These are phyloP conservation scores for Schoenoplectus tabernaemontani DNA, from an alignment of 202 grass and related monocot genomes.

Conservation along the genomic window DNA sequence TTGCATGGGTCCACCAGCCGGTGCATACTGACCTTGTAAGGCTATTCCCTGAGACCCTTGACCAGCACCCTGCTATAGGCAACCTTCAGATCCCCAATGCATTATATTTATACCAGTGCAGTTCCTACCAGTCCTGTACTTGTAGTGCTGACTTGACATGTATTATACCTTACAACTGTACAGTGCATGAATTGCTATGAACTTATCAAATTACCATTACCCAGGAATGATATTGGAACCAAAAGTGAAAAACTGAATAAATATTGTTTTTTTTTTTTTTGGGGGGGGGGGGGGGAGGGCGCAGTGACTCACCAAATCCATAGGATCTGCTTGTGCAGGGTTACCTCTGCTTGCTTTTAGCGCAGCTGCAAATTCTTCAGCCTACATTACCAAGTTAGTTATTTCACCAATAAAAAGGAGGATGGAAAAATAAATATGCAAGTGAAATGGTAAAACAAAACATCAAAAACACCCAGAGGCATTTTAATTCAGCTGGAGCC, in stretches of 20 bases:
- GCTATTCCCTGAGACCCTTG: conserved; percentile 52
- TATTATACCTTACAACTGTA: background rate
- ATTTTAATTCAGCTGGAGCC: background rate
- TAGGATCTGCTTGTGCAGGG: conserved; percentile 33
- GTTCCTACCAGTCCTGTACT: background rate
- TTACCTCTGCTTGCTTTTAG: conserved; percentile 67
- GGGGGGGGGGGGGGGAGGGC: background rate
- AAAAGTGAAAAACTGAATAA: background rate
- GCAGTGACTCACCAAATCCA: conserved; percentile 52
- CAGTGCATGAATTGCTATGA: background rate
- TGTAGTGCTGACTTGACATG: background rate
- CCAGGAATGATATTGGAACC: background rate
- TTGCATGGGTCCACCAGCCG: conserved; percentile 52
- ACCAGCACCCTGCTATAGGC: conserved; percentile 45
- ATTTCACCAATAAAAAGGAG: background rate
- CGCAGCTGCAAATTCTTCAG: conserved; percentile 89
- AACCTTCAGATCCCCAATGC: conserved; percentile 1
- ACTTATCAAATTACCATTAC: background rate
- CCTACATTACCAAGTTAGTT: conserved; percentile 37
- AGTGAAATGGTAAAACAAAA: background rate
- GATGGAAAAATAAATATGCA: background rate
- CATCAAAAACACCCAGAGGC: background rate
- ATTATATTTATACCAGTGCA: background rate
- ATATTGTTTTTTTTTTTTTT: background rate
- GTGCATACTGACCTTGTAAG: conserved; percentile 76